Evolutionary conservation across 2,329 filamentous ascomycete species (phyloP), one percentile per base, ranked within the genome.

Genomic region (Botrytis fabae): DNA sequence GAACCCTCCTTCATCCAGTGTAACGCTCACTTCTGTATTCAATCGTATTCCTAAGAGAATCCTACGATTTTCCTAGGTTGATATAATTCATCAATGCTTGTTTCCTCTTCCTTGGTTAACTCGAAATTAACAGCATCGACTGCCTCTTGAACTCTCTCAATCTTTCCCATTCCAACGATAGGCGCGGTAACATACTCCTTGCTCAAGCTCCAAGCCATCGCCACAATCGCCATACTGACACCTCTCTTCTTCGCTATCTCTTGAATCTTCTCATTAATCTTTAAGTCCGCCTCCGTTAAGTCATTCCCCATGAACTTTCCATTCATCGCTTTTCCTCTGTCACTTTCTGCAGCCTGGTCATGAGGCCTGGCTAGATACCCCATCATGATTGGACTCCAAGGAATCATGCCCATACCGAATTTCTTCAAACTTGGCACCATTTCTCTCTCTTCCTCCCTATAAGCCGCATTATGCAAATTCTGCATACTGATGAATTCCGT

Each of bases 401-500:
- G 82, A 72, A 83, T 81, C n/a, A 82, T 76, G 1, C 80, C 81
- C 73, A 82, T 80, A 10, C 81, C 81, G 28, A 77, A 76, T 57
- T 77, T 77, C 48, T 74, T 46, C 60, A 77, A 54, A 2, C 71
- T 68, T 2, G 76, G 76, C 32, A 77, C 73, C 80, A 81, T 81
- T 74, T 81, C 81, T 35, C 76, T 76, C 79, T 86, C 84, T 74
- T 91, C 90, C 76, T 92, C 90, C 8, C 90, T 84, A 78, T 90
- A 89, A 1, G 86, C 79, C 0, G 88, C 82, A 75, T 88, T 89
- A 77, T 90, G 85, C 64, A 86, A 83, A 42, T 87, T 87, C 75
- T 90, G 88, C 88, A 90, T 90, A 1, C 82, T 85, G 73, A 89
- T 82, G 76, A 90, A 90, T 79, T 89, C 87, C 9, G 86, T 88